Evolutionary conservation across 331 rosid genomes (phyloP), one percentile per base, ranked within the genome.

Genomic region (Pyracantha coccinea): DNA sequence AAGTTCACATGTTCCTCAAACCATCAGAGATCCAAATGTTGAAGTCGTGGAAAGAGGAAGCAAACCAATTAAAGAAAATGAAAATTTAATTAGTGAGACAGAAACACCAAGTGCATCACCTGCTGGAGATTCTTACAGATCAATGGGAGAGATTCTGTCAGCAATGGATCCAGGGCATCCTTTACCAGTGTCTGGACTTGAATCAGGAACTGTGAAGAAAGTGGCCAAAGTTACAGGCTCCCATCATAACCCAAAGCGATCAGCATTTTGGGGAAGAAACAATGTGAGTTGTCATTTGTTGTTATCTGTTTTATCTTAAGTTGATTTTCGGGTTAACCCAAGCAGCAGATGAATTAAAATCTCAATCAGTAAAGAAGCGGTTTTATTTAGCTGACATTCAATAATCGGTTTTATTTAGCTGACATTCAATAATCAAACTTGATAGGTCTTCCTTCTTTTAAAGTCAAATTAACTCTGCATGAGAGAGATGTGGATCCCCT

Each of bases 251-350:
- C 68, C 91, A 54, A 95, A 88, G 81, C 93, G 94, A 66, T 81
- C 97, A 32, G 73, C 96, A 62, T 95, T 95, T 79, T 95, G 99
- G 99, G 99, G 99, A 88, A 90, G 98, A 84, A 88, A 82, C 91
- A 92, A 84, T 73, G 99, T 95, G 76, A 92, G 99, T 89, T 65
- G 68, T 35, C 66, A 47, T 17, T 41, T 66, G 20, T 66, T 78
- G 54, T 24, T 71, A 45, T 63, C 15, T 25, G 32, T 19, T 75
- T 13, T 50, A 17, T 66, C 4, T 66, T 1, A 35, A 38, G 28
- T 69, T 44, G 29, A 75, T 66, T 68, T 5, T 60, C 1, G 41
- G 60, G 19, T 31, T 41, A 17, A 12, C 31, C 61, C 59, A 23
- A 33, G 59, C 24, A 35, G 73, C 38, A 68, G 8, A 8, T 47